Evolutionary conservation across 2,329 filamentous ascomycete genomes (phyloP).

Genomic region (Fusarium odoratissimum): DNA sequence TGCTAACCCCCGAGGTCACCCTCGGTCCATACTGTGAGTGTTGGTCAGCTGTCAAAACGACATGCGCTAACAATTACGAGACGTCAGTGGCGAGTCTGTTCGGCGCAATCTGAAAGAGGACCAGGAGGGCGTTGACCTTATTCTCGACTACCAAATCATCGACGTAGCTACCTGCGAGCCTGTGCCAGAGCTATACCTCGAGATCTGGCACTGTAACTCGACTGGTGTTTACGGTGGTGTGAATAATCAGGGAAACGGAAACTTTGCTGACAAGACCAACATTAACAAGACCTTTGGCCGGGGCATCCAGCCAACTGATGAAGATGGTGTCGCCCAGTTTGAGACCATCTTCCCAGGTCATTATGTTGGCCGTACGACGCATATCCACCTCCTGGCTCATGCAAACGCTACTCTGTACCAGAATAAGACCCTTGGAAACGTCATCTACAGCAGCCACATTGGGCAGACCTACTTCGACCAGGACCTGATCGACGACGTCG

Average conservation of each 20-base stretch:
- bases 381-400: conserved; percentile 59
- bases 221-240: conserved; percentile 60
- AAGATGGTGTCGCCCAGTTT: conserved; percentile 57
- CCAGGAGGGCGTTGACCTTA: conserved; percentile 54
- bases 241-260: conserved; percentile 52
- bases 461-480: conserved; percentile 74
- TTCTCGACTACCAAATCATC: conserved; percentile 58
- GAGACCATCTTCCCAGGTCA: conserved; percentile 58
- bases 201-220: conserved; percentile 60
- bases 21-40: conserved; percentile 58
- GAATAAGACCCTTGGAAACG: conserved; percentile 50
- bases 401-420: conserved; percentile 48
- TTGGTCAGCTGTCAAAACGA: accelerated
- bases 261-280: conserved; percentile 52
- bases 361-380: conserved; percentile 58
- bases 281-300: conserved; percentile 49
- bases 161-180: conserved; percentile 57
- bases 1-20: conserved; percentile 62
- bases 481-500: conserved; percentile 63
- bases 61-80: background rate
- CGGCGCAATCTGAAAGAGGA: conserved; percentile 55
- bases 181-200: conserved; percentile 55
- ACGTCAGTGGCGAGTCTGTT: conserved; percentile 48
- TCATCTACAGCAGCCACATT: conserved; percentile 63
- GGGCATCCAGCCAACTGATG: conserved; percentile 54